Percentiles rank a stretch among this genome's conserved stretches.
Conservation (phyloP, 2,329 filamentous ascomycete species). For the Alternaria metachromatica region DNA sequence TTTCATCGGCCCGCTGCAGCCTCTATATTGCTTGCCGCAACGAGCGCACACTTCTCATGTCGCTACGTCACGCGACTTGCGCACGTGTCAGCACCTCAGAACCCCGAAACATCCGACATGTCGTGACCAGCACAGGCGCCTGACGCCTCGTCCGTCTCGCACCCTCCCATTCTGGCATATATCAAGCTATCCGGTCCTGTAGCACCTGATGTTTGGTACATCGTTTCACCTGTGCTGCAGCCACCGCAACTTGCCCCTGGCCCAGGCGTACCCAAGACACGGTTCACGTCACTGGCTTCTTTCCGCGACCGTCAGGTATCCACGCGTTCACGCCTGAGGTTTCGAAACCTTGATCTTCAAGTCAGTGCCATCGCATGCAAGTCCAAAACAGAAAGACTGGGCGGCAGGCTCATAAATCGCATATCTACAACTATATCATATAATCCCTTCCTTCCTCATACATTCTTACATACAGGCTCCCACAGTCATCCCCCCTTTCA, state of each 20-base stretch:
- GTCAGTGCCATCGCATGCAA: neutral
- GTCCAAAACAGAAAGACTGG: neutral
- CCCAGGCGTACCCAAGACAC: conserved; percentile 14
- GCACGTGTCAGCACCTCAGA: neutral
- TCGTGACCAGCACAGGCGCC: neutral
- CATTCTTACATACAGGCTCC: neutral
- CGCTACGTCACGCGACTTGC: conserved; percentile 22
- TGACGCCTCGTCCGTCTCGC: conserved; percentile 1
- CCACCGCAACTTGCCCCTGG: conserved; percentile 6
- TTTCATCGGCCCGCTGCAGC: neutral
- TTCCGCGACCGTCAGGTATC: conserved; percentile 3
- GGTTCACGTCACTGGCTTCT: neutral
- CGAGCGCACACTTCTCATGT: neutral
- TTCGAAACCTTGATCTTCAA: conserved; percentile 21
- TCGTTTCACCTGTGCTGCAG: conserved; percentile 11
- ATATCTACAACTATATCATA: neutral
- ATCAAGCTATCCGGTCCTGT: conserved; percentile 5
- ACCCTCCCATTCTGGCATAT: neutral
- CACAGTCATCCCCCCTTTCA: neutral
- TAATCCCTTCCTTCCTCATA: neutral
- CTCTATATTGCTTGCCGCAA: neutral
- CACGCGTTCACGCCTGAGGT: conserved; percentile 22
- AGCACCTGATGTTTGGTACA: conserved; percentile 9
- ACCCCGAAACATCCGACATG: neutral
- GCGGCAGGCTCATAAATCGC: conserved; percentile 1